Percentiles rank a stretch among this genome's conserved stretches.
phyloP scores from a whole-genome alignment of 352 stramenopile species.

The Globisporangium mamillatum region DNA sequence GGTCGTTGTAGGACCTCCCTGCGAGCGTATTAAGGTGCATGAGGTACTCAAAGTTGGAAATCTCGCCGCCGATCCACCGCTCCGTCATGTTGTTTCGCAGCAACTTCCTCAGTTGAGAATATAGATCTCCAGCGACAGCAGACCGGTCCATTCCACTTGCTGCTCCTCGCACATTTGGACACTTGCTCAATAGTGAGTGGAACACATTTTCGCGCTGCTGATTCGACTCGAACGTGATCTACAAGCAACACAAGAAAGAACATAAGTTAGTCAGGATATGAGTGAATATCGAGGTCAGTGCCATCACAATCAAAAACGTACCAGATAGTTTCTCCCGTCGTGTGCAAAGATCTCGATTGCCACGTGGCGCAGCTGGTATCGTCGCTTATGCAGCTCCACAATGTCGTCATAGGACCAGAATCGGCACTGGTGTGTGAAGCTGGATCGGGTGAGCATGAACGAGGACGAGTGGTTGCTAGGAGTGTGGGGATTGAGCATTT shows the following conservation, averaged over 20 bases:
- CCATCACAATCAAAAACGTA: constrained; percentile 19
- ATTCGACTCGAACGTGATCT: constrained; percentile 68
- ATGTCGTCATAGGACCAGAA: constrained; percentile 76
- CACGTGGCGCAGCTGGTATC: constrained; percentile 72
- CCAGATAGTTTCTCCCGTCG: constrained; percentile 74
- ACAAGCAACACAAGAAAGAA: not conserved
- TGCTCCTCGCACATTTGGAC: constrained; percentile 63
- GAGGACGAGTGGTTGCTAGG: not conserved
- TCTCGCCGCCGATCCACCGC: constrained; percentile 66
- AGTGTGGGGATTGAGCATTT: not conserved
- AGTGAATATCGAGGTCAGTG: too few relatives aligned
- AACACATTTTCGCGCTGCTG: constrained; percentile 69
- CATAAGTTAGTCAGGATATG: not conserved
- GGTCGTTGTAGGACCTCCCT: constrained; percentile 96
- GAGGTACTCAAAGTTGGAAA: constrained; percentile 95
- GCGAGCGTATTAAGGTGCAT: constrained; percentile 96
- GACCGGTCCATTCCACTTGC: constrained; percentile 58
- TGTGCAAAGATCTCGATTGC: constrained; percentile 73
- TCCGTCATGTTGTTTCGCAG: constrained; percentile 77
- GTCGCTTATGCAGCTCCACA: constrained; percentile 69
- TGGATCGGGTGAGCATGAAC: constrained; percentile 25
- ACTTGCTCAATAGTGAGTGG: constrained; percentile 70
- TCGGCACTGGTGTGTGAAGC: constrained; percentile 58
- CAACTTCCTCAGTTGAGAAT: constrained; percentile 66
- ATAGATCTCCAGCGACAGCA: constrained; percentile 46